Base-by-base conservation (phyloP, 1,284 basidiomycete species). In the Ganoderma resinaceum region DNA sequence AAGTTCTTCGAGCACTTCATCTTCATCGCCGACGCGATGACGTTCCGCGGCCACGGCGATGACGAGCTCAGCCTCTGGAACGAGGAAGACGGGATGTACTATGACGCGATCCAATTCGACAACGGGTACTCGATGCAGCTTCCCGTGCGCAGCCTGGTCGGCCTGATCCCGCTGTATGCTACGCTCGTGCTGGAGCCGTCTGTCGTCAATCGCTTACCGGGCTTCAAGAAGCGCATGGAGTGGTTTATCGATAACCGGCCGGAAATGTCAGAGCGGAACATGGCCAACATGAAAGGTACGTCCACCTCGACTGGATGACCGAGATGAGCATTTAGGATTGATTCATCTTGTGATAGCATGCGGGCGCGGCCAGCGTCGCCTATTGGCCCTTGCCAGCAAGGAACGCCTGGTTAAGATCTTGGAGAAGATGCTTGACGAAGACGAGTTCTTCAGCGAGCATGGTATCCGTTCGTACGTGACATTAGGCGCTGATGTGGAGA, bases 1-100 rank as follows among this genome's bases (percentile, higher is more conserved):
- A 99, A 99, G 79, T 97, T 97, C 81, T 97, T 97, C 71, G 95
- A 95, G 91, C 95, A 97, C 80, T 98, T 98, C 81, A 91, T 98
- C 74, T 96, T 95, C 85, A 98, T 98, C 68, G 89, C 97, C 20
- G 96, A 98, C 78, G 97, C 97, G 14, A 99, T 99, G 97, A 98
- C 97, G 1, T 99, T 90, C 83, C 87, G 89, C 74, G 85, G 86
- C 11, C 46, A 14, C 65, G 62, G 67, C 26, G 38, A 60, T 11
- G 84, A 92, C 74, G 91, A 95, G 74, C 79, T 88, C 60, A 95
- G 93, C 70, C 86, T 99, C 26, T 99, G 97, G 97, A 98, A 92
- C 78, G 97, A 98, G 74, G 82, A 96, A 75, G 96, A 98, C 75
- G 97, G 96, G 20, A 94, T 99, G 90, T 99, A 99, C 85, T 99